Base-by-base conservation (phyloP, 1,284 basidiomycete species). In the Apiotrichum sp. region DNA sequence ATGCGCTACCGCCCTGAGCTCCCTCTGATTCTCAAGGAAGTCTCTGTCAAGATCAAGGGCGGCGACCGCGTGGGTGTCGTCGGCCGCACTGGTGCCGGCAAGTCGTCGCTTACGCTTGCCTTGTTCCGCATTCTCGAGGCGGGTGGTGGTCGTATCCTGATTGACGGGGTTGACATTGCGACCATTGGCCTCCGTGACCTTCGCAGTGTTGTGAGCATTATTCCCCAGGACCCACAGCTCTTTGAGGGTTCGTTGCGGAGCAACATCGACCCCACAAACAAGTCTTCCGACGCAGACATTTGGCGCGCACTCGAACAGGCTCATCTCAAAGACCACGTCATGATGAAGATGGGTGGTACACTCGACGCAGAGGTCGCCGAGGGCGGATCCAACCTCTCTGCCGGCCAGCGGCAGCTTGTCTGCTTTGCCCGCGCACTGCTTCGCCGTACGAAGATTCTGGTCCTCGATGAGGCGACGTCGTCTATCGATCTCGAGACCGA, bases 11-110 rank as follows among this genome's bases (percentile, higher is more conserved):
- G 91, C 35, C 81, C 86, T 0, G 89, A 86, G 51, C 78, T 96
- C 4, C 87, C 89, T 56, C 78, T 88, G 4, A 87, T 88, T 35
- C 77, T 97, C 52, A 86, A 84, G 62, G 80, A 87, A 52, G 82
- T 97, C 52, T 81, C 81, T 22, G 68, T 97, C 56, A 82, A 65
- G 55, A 75, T 78, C 57, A 66, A 85, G 69, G 81, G 88, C 0
- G 83, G 82, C 48, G 88, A 93, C 70, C 89, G 89, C 64, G 83
- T 96, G 49, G 91, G 90, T 22, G 76, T 93, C 4, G 86, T 85
- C 66, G 93, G 93, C 2, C 79, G 93, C 58, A 97, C 93, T 0
- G 62, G 93, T 1, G 88, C 90, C n/a, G 93, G 93, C 59, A 96
- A 96, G 77, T 88, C 85, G 33, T 88, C 87, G 3, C 82, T 93